Conservation (phyloP, 208 protist genomes). For the Naegleria fowleri region DNA sequence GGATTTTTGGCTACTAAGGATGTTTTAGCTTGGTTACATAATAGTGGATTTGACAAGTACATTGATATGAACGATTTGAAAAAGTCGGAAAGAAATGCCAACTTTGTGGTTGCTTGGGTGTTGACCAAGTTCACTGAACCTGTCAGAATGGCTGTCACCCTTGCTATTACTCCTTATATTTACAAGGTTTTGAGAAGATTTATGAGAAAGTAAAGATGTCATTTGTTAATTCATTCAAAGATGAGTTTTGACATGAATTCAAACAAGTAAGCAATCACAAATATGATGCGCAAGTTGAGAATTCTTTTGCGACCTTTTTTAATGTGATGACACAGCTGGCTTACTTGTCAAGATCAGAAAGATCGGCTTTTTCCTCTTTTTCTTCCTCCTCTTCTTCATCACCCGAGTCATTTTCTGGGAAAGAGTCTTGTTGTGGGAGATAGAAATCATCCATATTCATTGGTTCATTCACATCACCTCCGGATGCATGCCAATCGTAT, state of each 20-base stretch:
- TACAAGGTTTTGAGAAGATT: background rate
- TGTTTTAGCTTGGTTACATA: background rate
- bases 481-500: background rate
- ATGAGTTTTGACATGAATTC: no score
- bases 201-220: background rate
- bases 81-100: background rate
- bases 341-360: slow-evolving; percentile 1
- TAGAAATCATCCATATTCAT: background rate
- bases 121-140: slow-evolving; percentile 14
- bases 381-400: background rate
- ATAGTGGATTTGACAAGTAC: background rate
- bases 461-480: background rate
- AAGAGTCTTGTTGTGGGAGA: background rate
- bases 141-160: background rate
- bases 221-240: background rate
- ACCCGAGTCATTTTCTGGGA: no score
- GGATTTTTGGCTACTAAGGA: background rate
- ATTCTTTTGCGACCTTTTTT: no score
- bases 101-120: background rate
- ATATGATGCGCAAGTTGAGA: no score
- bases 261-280: no score
- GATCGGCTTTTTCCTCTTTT: background rate
- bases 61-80: background rate
- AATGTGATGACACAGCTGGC: no score
- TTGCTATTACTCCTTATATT: background rate